Conservation (phyloP, 2,329 filamentous ascomycete species). For the Colletotrichum sp. region DNA sequence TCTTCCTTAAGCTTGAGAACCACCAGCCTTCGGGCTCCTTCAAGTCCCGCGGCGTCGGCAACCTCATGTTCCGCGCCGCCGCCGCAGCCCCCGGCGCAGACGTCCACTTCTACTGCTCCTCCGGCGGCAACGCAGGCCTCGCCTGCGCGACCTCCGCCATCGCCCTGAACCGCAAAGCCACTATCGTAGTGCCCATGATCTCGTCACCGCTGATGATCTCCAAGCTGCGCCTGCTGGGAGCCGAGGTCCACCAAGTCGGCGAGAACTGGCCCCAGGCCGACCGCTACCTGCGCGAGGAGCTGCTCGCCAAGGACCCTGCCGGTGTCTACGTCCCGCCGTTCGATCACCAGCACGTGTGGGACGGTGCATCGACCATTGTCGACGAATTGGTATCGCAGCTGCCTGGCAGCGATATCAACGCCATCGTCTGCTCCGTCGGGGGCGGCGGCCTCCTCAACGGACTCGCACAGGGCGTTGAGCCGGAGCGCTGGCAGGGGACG, state of each 20-base stretch:
- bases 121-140: slow-evolving; percentile 84
- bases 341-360: slow-evolving; percentile 72
- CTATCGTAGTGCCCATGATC: slow-evolving; percentile 74
- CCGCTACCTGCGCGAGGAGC: slow-evolving; percentile 62
- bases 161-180: slow-evolving; percentile 68
- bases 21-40: slow-evolving; percentile 86
- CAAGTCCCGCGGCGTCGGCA: slow-evolving; percentile 81
- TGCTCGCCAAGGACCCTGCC: slow-evolving; percentile 56
- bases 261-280: slow-evolving; percentile 75
- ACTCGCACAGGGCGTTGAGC: slow-evolving; percentile 71
- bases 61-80: slow-evolving; percentile 64
- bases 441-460: slow-evolving; percentile 83
- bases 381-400: slow-evolving; percentile 50
- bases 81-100: slow-evolving; percentile 34
- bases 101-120: slow-evolving; percentile 79
- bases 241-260: slow-evolving; percentile 72
- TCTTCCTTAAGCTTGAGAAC: slow-evolving; percentile 86
- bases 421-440: slow-evolving; percentile 78
- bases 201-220: slow-evolving; percentile 74
- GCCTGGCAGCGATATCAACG: slow-evolving; percentile 59
- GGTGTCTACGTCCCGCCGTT: slow-evolving; percentile 74
- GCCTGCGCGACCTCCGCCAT: slow-evolving; percentile 78
- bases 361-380: slow-evolving; percentile 66
- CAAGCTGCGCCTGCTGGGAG: slow-evolving; percentile 73
- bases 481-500: slow-evolving; percentile 34